phyloP scores from a whole-genome alignment of 2,329 filamentous ascomycete genomes.

The Colletotrichum shisoi region DNA sequence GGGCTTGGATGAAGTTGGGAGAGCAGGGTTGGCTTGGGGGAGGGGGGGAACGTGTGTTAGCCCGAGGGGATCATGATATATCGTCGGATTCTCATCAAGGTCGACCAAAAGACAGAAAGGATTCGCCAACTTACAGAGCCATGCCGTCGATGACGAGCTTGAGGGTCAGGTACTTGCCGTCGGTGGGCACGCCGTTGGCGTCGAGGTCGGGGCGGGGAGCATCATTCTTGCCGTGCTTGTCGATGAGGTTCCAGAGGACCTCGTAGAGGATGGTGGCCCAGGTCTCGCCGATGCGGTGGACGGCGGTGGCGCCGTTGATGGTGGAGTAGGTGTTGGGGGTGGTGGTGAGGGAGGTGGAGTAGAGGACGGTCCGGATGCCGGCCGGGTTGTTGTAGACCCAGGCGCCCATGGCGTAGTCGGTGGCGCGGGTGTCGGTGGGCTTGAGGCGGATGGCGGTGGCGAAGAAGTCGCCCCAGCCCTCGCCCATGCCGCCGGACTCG shows the following conservation, averaged over 20 bases:
- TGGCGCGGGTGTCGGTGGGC: slow-evolving; percentile 54
- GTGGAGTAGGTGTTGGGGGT: slow-evolving; percentile 61
- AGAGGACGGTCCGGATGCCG: slow-evolving; percentile 60
- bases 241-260: slow-evolving; percentile 65
- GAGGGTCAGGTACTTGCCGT: slow-evolving; percentile 61
- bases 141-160: slow-evolving; percentile 62
- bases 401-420: slow-evolving; percentile 58
- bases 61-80: no score
- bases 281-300: slow-evolving; percentile 60
- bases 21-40: slow-evolving; percentile 60
- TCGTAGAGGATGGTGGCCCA: slow-evolving; percentile 65
- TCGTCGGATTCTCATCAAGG: no score
- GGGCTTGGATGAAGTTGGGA: slow-evolving; percentile 61
- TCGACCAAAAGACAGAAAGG: no score
- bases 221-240: slow-evolving; percentile 62
- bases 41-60: not conserved
- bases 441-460: slow-evolving; percentile 60
- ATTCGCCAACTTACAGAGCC: slow-evolving; percentile 51
- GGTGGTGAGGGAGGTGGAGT: slow-evolving; percentile 58
- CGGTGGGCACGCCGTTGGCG: slow-evolving; percentile 56
- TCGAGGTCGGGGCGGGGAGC: slow-evolving; percentile 53
- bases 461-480: slow-evolving; percentile 66
- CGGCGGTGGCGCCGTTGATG: slow-evolving; percentile 50
- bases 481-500: slow-evolving; percentile 66
- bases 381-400: slow-evolving; percentile 56